Percentiles rank a stretch among this genome's conserved stretches.
These are phyloP conservation scores for Kodamaea hsintzibuensis DNA, from an alignment of 805 yeast species.

Conservation along the genomic window DNA sequence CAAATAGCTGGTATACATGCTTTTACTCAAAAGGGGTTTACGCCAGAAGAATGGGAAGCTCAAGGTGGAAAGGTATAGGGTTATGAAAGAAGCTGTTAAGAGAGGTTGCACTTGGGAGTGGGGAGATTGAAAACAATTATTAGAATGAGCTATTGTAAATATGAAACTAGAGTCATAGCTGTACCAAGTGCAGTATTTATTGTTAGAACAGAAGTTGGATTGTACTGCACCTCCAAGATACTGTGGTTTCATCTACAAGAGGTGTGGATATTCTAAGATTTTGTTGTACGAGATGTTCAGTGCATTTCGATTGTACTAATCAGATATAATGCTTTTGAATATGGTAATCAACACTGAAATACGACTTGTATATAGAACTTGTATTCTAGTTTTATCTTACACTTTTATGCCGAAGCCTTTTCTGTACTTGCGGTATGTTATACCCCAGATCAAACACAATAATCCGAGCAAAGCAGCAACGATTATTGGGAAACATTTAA, in stretches of 20 bases:
- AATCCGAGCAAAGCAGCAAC: conserved; percentile 25
- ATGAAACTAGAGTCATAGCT: not conserved
- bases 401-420: conserved; percentile 2
- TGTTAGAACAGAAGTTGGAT: not conserved
- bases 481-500: conserved; percentile 33
- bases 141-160: not conserved
- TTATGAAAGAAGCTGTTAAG: not conserved
- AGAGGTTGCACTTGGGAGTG: not conserved
- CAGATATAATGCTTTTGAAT: too few relatives aligned
- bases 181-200: not conserved
- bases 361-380: too few relatives aligned
- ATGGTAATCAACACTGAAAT: too few relatives aligned
- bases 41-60: conserved; percentile 79
- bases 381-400: not conserved
- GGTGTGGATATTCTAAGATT: not conserved
- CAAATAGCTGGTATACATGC: conserved; percentile 91
- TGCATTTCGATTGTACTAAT: not conserved
- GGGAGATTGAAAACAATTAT: not conserved
- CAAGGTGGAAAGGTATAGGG: conserved; percentile 3
- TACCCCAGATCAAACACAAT: conserved; percentile 28
- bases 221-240: too few relatives aligned
- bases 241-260: too few relatives aligned
- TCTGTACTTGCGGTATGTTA: conserved; percentile 15
- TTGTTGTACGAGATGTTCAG: not conserved
- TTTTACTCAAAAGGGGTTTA: conserved; percentile 87